A percentile compares a stretch with the other conserved stretches of the same genome.
These are phyloP conservation scores for Graphiopsis chlorocephala DNA, from an alignment of 2,329 filamentous ascomycete species.

Conservation along the genomic window DNA sequence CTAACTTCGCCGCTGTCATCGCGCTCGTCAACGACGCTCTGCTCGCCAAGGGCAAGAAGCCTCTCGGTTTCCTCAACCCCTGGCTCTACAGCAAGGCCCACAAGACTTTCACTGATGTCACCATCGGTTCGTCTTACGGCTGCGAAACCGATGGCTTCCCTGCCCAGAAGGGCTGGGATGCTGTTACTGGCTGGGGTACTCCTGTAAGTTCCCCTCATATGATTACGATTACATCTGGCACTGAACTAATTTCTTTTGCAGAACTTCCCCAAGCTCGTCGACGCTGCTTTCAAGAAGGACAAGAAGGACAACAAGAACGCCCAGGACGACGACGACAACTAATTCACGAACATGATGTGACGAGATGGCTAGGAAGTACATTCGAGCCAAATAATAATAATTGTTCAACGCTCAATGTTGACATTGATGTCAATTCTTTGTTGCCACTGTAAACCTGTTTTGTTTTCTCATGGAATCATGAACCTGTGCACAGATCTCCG, in stretches of 20 bases:
- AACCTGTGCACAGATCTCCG: too few species aligned
- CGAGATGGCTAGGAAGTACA: neutral
- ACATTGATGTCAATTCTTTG: neutral
- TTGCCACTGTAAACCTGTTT: too few species aligned
- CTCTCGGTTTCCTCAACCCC: conserved; percentile 59
- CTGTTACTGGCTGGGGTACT: conserved; percentile 33
- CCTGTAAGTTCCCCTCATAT: conserved; percentile 20
- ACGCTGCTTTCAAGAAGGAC: conserved; percentile 24
- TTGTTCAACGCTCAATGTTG: neutral
- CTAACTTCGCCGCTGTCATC: conserved; percentile 58
- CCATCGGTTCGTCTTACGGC: conserved; percentile 32
- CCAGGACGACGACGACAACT: neutral
- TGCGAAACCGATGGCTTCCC: conserved; percentile 33
- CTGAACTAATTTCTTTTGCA: neutral
- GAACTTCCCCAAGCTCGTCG: conserved; percentile 27
- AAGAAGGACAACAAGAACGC: neutral
- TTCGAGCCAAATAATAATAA: neutral
- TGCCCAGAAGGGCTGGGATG: conserved; percentile 33
- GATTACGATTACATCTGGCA: neutral
- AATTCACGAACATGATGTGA: neutral
- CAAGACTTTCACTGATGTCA: conserved; percentile 51
- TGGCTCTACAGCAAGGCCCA: conserved; percentile 54
- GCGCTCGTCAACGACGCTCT: conserved; percentile 63
- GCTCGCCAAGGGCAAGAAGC: conserved; percentile 48
- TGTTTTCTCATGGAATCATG: too few species aligned